Base-by-base conservation (phyloP, 768 basidiomycete species). In the Vishniacozyma victoriae region DNA sequence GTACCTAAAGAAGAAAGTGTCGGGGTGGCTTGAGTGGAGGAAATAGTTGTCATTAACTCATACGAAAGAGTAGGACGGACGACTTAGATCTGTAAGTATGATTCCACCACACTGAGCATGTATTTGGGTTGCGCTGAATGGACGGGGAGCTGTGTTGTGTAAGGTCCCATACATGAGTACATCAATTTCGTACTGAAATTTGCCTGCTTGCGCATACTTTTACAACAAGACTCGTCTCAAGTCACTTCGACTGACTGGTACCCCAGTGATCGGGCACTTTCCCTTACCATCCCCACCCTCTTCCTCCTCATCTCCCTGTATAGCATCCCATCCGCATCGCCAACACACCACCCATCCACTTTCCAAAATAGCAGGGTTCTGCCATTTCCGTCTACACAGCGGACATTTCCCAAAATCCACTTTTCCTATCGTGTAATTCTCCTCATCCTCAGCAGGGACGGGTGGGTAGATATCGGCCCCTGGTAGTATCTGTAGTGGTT, bases 341-440 rank as follows among this genome's bases (percentile, higher is more conserved):
- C 91, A 96, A 72, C 91, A 95, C 60, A 88, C 92, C 16, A 93
- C 87, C 76, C 92, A 96, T 44, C 91, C 91, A 35, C 86, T 88
- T 13, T 91, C 88, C 29, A 92, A 72, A 27, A 87, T 85, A 16
- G 89, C 92, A 38, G 91, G 87, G 65, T 95, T 95, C 67, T 80
- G 80, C 37, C 92, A 80, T 46, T 70, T 60, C 35, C 80, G 77
- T 36, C 75, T 76, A 72, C 92, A 96, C 25, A 96, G 73, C 22
- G 87, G 86, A 71, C 92, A 96, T 41, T 76, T 75, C n/a, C 92
- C 92, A 66, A 86, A 93, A 51, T 74, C 76, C 26, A 74, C 74
- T 50, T 68, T 75, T 58, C 84, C 79, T 58, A 89, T 77, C n/a
- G 75, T 72, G 48, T 86, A 76, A 16, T 29, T 46, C 18, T 12